Evolutionary conservation across 768 basidiomycete species (phyloP), one percentile per base, ranked within the genome.

Genomic region (Tulasnella sp.): DNA sequence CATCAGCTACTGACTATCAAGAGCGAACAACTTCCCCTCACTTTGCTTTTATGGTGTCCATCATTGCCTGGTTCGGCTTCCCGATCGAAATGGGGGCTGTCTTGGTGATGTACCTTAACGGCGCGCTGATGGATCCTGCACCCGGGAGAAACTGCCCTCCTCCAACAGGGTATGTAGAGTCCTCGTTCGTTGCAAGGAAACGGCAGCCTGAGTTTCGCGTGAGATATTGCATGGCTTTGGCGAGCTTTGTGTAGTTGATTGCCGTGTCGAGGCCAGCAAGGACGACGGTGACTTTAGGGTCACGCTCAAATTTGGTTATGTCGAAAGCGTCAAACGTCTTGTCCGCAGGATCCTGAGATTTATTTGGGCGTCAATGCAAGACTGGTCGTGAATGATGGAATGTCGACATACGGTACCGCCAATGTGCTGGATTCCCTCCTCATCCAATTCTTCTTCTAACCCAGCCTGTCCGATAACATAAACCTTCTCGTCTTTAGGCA

Each of bases 401-500:
- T 40, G 35, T n/a, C 46, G 11, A 82, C 91, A 82, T 82, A 96
- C 96, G 73, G 94, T 94, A 81, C 97, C 97, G 48, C 98, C 97
- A 73, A 90, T 84, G 83, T 89, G 90, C 20, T 87, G 82, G 78
- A 98, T 88, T 23, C 95, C 97, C 82, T 98, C 96, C 55, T 91
- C 89, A n/a, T 86, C 87, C 79, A 99, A 86, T 84, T 99, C 97
- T 81, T 99, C 93, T 84, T 99, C 97, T 40, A 99, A 84, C 0
- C 97, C 98, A 42, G 86, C 84, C 90, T 93, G 92, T 15, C 97
- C 97, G 79, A 99, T 92, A 20, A 99, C 96, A 85, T 96, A 99
- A 18, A 96, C 96, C 84, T 93, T 94, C 86, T 98, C 95, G 83
- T 92, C 88, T 82, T 92, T 93, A 13, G 95, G 93, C 79, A 99